Conservation (phyloP, 1,284 basidiomycete species). For the Apiotrichum akiyoshidainum region DNA sequence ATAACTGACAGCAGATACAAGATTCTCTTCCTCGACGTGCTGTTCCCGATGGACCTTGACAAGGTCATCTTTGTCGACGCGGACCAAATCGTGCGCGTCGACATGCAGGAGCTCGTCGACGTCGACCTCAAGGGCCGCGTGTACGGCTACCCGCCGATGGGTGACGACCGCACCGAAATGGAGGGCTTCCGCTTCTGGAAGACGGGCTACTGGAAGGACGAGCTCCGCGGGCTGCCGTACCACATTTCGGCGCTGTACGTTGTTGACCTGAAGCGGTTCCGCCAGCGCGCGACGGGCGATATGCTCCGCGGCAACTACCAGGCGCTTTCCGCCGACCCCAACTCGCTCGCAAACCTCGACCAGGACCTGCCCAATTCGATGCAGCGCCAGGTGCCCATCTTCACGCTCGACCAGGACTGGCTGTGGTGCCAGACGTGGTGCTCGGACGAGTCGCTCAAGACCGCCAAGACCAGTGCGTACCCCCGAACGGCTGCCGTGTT, state of each 20-base stretch:
- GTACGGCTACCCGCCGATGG: conserved; percentile 96
- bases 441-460: conserved; percentile 51
- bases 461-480: conserved; percentile 54
- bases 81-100: conserved; percentile 93
- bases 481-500: no score
- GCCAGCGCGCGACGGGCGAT: conserved; percentile 65
- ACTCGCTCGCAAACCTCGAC: conserved; percentile 90
- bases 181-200: conserved; percentile 99
- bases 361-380: conserved; percentile 95
- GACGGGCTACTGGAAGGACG: conserved; percentile 87
- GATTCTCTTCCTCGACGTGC: conserved; percentile 95
- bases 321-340: conserved; percentile 84
- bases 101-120: conserved; percentile 87
- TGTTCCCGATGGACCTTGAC: conserved; percentile 97
- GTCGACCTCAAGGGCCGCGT: conserved; percentile 85
- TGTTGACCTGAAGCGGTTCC: conserved; percentile 91
- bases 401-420: conserved; percentile 84
- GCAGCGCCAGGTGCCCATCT: conserved; percentile 81
- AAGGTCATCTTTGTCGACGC: conserved; percentile 99
- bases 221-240: conserved; percentile 74
- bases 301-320: conserved; percentile 90
- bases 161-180: conserved; percentile 89
- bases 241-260: conserved; percentile 90
- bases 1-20: conserved; percentile 61
- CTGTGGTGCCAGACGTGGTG: conserved; percentile 69